These are phyloP conservation scores for Sarocladium kiliense DNA, from an alignment of 2,329 filamentous ascomycete species.

Conservation along the genomic window DNA sequence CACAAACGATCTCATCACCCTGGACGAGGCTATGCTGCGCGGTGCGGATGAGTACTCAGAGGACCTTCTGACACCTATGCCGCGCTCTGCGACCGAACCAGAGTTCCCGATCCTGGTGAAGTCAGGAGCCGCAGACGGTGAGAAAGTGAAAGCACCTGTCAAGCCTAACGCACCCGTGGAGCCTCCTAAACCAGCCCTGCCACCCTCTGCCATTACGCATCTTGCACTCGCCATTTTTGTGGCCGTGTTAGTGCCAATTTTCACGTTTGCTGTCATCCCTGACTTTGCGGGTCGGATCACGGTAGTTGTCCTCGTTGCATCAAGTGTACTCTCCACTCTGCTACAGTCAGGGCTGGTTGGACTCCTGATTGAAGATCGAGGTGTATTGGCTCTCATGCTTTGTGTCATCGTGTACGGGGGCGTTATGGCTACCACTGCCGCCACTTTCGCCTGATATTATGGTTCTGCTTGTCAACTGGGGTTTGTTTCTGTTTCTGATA, in stretches of 20 bases:
- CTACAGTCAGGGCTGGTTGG: conserved; percentile 20
- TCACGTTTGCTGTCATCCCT: conserved; percentile 53
- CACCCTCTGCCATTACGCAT: background rate
- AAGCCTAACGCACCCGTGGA: background rate
- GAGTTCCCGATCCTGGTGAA: conserved; percentile 9
- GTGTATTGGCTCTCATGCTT: conserved; percentile 17
- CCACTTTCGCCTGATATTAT: background rate
- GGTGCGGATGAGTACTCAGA: conserved; percentile 13
- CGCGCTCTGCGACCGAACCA: conserved; percentile 12
- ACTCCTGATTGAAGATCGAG: conserved; percentile 13
- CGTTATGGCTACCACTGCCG: conserved; percentile 24
- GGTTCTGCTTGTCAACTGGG: too few relatives aligned
- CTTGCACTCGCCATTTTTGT: conserved; percentile 17
- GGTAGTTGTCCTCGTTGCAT: conserved; percentile 48
- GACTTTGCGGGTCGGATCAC: conserved; percentile 53
- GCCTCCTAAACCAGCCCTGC: background rate
- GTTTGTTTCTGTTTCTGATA: too few relatives aligned
- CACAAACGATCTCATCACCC: conserved; percentile 47
- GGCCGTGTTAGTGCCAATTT: conserved; percentile 48
- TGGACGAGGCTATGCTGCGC: conserved; percentile 13
- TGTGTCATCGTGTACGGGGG: conserved; percentile 28
- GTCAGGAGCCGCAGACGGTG: background rate
- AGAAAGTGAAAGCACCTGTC: conserved; percentile 1
- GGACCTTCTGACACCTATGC: conserved; percentile 19
- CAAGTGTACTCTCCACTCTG: conserved; percentile 32